Evolutionary conservation across 305 asterid species (phyloP), one percentile per base, ranked within the genome.

Genomic region (Fraxinus xanthoxyloides): DNA sequence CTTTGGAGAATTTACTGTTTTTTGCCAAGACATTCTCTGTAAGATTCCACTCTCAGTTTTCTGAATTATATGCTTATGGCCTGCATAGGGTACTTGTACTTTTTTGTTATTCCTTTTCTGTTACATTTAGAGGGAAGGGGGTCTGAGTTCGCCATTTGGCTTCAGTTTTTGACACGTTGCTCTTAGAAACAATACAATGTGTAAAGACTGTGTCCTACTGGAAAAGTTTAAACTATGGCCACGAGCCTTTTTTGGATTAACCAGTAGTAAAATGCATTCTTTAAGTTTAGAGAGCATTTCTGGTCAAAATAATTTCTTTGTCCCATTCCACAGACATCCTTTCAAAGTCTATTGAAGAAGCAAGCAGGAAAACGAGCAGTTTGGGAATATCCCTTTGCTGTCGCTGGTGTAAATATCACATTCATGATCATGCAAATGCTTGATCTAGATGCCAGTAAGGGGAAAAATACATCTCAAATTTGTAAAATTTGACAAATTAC

Each of bases 361-460:
- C 90, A 91, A 84, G 88, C 88, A 0, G 97, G 95, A 17, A 93
- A 92, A 83, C 81, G 93, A 84, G 92, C 93, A 4, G 87, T 86
- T 38, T 94, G 97, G 97, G 98, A 91, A 85, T 94, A 83, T 84
- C 92, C 87, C 15, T 85, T 85, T 86, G 88, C 90, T 61, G 93
- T 87, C 65, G 90, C 89, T 69, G 94, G 89, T 73, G 86, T 84
- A 32, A 89, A 87, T 79, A 51, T 87, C 31, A 84, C 90, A 24
- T 88, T 90, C 77, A 91, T 91, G 98, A 87, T 92, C 83, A 83
- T 89, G 89, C 94, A 95, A 89, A 92, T 92, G 97, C 95, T 95
- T 77, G 92, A 93, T 87, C 88, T 92, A n/a, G 91, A 93, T 81
- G 88, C 95, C 75, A 82, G 96, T 91, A 91, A 87, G 97, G 82